Base-by-base conservation (phyloP, 2,329 filamentous ascomycete genomes). In the Phaeosphaeriaceae sp. region DNA sequence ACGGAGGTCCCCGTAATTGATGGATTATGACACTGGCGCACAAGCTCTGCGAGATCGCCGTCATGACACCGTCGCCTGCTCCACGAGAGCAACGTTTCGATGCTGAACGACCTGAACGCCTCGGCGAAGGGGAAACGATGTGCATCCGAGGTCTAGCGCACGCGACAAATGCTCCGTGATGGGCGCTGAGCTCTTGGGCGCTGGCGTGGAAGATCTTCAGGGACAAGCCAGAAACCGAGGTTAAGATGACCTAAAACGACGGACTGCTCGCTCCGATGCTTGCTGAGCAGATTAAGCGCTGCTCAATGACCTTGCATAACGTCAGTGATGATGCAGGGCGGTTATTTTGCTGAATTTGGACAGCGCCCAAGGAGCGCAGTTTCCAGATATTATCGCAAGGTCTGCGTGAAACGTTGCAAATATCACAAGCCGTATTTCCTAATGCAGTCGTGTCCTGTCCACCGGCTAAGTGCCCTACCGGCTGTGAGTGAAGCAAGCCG, bases 391-490 rank as follows among this genome's bases (percentile, higher is more conserved):
- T 59, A 55, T 56, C 45, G 31, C 31, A 46, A 58, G 61, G 57
- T 54, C 25, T 58, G 47, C 15, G 70, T 72, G 65, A 64, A 72
- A 72, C 69, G 62, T 68, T 70, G 67, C 66, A 65, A 67, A 61
- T 56, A 63, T 58, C 57, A 54, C 55, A 60, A 69, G 71, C 68
- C 67, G 65, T 63, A 62, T 65, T 66, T 57, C 69, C 61, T 49
- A 55, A 63, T 53, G 53, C 53, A 60, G 63, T 44, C 51, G 47
- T 36, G 13, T 36, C 31, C 31, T 48, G 49, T 66, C 66, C 60
- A 67, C 69, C 67, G 64, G 69, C 62, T 70, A 70, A 71, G 57
- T 67, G 70, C 65, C 62, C 55, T 56, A 54, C 59, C 68, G 71
- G 62, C 24, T 60, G 57, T 54, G 54, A 40, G 51, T 57, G 60